These are phyloP conservation scores for Leishmania gerbilli DNA, from an alignment of 208 protist genomes.

Conservation along the genomic window DNA sequence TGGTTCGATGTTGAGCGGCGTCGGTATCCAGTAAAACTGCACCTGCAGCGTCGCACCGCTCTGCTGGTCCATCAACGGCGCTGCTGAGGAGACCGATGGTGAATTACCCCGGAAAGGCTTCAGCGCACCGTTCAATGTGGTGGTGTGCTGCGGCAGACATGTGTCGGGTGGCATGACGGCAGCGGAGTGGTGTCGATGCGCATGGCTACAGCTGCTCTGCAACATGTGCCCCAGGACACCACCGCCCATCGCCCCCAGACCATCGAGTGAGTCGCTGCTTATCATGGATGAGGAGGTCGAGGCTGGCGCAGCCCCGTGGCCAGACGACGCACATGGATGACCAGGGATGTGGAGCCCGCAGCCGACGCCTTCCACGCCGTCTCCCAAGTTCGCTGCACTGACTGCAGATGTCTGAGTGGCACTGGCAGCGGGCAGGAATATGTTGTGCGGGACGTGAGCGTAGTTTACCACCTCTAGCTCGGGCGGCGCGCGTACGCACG, in stretches of 20 bases:
- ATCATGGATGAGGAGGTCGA: conserved; percentile 14
- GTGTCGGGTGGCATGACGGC: background rate
- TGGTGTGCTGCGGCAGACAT: background rate
- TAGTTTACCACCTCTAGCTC: conserved; percentile 44
- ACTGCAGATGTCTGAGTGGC: background rate
- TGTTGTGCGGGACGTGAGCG: conserved; percentile 51
- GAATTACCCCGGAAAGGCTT: conserved; percentile 5
- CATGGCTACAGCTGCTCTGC: conserved; percentile 32
- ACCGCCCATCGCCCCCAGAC: conserved; percentile 1
- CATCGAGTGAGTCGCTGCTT: conserved; percentile 25
- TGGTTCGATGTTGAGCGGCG: conserved; percentile 16
- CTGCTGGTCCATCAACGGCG: conserved; percentile 13
- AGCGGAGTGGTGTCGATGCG: background rate
- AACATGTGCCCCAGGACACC: conserved; percentile 28
- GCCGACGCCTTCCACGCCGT: background rate
- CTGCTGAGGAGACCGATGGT: background rate
- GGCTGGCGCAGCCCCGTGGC: background rate
- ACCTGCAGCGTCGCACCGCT: conserved; percentile 31
- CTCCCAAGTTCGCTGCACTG: background rate
- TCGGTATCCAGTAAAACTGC: conserved; percentile 33
- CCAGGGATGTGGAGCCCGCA: background rate
- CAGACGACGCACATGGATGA: background rate
- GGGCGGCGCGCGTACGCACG: background rate
- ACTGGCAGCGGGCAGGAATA: conserved; percentile 28
- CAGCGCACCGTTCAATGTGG: background rate